Evolutionary conservation across 2,329 filamentous ascomycete species (phyloP).

Genomic region (Ophiobolus disseminans): DNA sequence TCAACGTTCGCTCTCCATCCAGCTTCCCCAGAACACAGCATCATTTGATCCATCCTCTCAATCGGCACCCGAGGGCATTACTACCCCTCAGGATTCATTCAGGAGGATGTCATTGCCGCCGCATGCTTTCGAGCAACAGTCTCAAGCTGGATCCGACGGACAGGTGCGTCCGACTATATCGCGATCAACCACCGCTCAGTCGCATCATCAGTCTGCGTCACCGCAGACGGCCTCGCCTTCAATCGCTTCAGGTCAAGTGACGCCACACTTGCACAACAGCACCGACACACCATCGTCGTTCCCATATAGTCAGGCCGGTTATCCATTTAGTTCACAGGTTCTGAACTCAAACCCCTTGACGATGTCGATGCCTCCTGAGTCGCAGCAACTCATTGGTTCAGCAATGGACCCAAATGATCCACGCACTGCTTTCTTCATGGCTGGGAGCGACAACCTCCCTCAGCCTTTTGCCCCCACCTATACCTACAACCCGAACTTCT

Average conservation of each 20-base stretch:
- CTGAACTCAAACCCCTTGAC: constrained; percentile 55
- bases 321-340: constrained; percentile 37
- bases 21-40: constrained; percentile 48
- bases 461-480: constrained; percentile 52
- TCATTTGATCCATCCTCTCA: constrained; percentile 35
- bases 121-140: constrained; percentile 30
- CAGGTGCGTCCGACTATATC: constrained; percentile 26
- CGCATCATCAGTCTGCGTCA: constrained; percentile 29
- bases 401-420: constrained; percentile 55
- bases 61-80: constrained; percentile 23
- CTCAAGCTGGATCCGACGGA: constrained; percentile 18
- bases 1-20: constrained; percentile 55
- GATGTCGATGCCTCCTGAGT: constrained; percentile 59
- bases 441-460: constrained; percentile 51
- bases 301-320: constrained; percentile 29
- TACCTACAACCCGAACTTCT: constrained; percentile 54
- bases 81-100: constrained; percentile 33
- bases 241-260: constrained; percentile 29
- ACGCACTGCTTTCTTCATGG: constrained; percentile 56
- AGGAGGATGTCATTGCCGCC: constrained; percentile 56
- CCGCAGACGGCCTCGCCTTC: constrained; percentile 32
- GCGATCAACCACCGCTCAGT: constrained; percentile 28
- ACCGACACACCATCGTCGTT: constrained; percentile 27
- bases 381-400: constrained; percentile 61
- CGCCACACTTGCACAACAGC: constrained; percentile 29